Conservation (phyloP, 2,329 filamentous ascomycete species). For the Shiraia sp. region DNA sequence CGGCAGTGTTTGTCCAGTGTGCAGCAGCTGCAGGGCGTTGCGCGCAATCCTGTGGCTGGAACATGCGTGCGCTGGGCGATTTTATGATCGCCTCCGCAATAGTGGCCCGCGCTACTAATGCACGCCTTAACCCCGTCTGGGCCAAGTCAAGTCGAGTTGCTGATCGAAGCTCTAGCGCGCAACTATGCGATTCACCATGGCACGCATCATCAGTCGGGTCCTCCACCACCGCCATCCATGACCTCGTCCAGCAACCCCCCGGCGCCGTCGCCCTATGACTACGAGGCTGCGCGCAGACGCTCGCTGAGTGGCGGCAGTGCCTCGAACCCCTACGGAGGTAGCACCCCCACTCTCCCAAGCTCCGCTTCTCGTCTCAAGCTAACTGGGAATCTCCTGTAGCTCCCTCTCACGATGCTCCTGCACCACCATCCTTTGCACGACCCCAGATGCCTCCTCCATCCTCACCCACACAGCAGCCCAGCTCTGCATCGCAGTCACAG, state of each 20-base stretch:
- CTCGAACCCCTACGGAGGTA: slow-evolving; percentile 42
- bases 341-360: slow-evolving; percentile 18
- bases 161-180: slow-evolving; percentile 30
- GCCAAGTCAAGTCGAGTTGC: slow-evolving; percentile 22
- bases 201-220: slow-evolving; percentile 32
- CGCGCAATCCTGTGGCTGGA: slow-evolving; percentile 12
- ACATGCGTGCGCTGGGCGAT: slow-evolving; percentile 21
- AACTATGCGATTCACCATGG: slow-evolving; percentile 33
- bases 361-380: slow-evolving; percentile 26
- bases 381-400: slow-evolving; percentile 29
- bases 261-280: slow-evolving; percentile 46
- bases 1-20: not conserved
- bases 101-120: slow-evolving; percentile 33
- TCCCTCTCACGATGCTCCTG: slow-evolving; percentile 44
- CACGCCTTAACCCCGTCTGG: slow-evolving; percentile 14
- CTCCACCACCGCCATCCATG: slow-evolving; percentile 42
- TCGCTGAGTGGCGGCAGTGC: slow-evolving; percentile 48
- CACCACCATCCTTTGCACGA: slow-evolving; percentile 47
- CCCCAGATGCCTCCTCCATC: slow-evolving; percentile 56
- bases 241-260: slow-evolving; percentile 34
- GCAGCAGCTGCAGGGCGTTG: slow-evolving; percentile 1
- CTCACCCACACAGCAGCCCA: slow-evolving; percentile 50
- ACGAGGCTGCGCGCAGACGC: slow-evolving; percentile 48
- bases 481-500: slow-evolving; percentile 44
- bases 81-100: slow-evolving; percentile 27